Percentiles rank a stretch among this genome's conserved stretches.
These are phyloP conservation scores for Podospora comata DNA, from an alignment of 495 filamentous ascomycete genomes.

Conservation along the genomic window DNA sequence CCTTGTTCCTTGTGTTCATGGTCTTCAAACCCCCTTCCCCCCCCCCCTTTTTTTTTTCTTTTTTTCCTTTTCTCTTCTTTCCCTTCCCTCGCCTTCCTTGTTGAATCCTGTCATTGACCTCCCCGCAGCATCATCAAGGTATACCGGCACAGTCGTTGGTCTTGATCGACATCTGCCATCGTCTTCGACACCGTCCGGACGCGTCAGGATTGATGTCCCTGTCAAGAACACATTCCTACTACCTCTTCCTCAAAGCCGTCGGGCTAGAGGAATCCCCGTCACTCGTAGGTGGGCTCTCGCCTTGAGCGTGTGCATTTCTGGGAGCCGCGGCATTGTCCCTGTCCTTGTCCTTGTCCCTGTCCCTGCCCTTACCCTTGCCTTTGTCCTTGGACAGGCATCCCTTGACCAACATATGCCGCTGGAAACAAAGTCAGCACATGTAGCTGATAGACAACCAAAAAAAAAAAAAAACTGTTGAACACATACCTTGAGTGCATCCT, in stretches of 20 bases:
- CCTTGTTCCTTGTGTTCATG: no score
- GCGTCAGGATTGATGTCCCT: background rate
- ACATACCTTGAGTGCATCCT: conserved; percentile 91
- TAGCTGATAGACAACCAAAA: background rate
- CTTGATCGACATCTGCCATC: background rate
- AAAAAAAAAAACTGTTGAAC: background rate
- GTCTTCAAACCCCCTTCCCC: background rate
- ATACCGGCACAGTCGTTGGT: background rate
- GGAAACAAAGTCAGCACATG: conserved; percentile 44
- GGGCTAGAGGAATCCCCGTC: background rate
- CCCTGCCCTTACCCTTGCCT: conserved; percentile 33
- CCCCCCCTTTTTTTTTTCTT: no score
- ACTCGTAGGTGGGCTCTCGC: background rate
- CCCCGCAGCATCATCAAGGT: background rate
- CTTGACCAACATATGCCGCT: conserved; percentile 82
- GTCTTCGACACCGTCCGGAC: background rate
- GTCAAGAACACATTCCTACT: background rate
- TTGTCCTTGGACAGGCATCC: conserved; percentile 56
- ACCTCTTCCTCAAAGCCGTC: background rate
- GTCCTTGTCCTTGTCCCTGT: background rate
- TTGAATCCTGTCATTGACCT: no score
- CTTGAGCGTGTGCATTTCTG: background rate
- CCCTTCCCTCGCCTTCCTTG: no score
- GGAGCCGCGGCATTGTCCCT: background rate
- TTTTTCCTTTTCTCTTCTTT: no score